A percentile compares a stretch with the other conserved stretches of the same genome.
These are phyloP conservation scores for Monosiga brevicollis DNA, from an alignment of 78 protist species.

Conservation along the genomic window DNA sequence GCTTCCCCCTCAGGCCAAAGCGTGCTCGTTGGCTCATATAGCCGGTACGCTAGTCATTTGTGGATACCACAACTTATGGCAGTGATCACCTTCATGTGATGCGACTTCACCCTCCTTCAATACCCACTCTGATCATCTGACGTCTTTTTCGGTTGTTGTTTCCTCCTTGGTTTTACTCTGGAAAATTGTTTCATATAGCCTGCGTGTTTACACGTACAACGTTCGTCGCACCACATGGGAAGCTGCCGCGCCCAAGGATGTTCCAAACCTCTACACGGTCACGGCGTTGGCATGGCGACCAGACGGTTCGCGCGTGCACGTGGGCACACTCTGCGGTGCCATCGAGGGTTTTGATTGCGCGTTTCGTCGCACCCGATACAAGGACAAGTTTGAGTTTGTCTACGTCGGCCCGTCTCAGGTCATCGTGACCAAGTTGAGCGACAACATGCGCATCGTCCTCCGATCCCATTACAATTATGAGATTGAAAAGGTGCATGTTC, in stretches of 20 bases:
- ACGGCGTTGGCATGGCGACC: slow-evolving; percentile 53
- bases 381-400: slow-evolving; percentile 64
- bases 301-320: slow-evolving; percentile 58
- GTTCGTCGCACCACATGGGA: slow-evolving; percentile 40
- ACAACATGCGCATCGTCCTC: slow-evolving; percentile 47
- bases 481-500: slow-evolving; percentile 55
- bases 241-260: slow-evolving; percentile 20
- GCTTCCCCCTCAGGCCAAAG: slow-evolving; percentile 54
- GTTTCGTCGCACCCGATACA: slow-evolving; percentile 45
- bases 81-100: too few relatives aligned
- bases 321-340: slow-evolving; percentile 53
- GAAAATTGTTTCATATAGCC: too few relatives aligned
- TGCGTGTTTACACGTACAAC: slow-evolving; percentile 51
- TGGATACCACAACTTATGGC: too few relatives aligned
- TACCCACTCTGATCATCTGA: too few relatives aligned
- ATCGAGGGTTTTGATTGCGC: slow-evolving; percentile 67
- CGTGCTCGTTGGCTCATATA: slow-evolving; percentile 47
- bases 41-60: too few relatives aligned
- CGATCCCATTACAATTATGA: slow-evolving; percentile 54
- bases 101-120: too few relatives aligned
- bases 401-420: slow-evolving; percentile 49
- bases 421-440: slow-evolving; percentile 36
- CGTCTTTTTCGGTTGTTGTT: too few relatives aligned
- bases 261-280: slow-evolving; percentile 47
- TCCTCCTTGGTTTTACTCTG: too few relatives aligned